Evolutionary conservation across 192 early-diverging fungal species (phyloP).

Genomic region (Backusella macrospora): DNA sequence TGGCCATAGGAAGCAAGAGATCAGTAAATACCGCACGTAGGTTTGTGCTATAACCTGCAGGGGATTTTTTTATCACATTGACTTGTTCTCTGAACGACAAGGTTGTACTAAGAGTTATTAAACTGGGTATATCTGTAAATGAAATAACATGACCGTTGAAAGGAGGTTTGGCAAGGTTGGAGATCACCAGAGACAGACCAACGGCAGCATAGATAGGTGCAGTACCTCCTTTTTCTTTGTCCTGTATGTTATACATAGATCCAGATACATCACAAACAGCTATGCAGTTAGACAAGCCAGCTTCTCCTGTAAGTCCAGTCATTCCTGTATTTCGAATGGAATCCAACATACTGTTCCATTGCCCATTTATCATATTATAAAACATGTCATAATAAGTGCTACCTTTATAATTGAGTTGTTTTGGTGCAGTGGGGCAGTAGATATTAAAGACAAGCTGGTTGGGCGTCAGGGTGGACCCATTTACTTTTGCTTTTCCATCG

Average conservation of each 20-base stretch:
- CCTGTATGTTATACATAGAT: too few relatives aligned
- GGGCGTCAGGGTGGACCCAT: conserved; percentile 47
- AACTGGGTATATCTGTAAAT: conserved; percentile 41
- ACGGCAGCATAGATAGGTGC: conserved; percentile 46
- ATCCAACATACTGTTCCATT: too few relatives aligned
- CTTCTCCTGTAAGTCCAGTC: too few relatives aligned
- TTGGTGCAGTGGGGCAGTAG: too few relatives aligned
- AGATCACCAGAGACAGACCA: conserved; percentile 45
- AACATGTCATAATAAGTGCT: too few relatives aligned
- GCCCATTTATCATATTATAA: too few relatives aligned
- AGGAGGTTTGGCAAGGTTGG: conserved; percentile 42
- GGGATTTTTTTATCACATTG: not conserved
- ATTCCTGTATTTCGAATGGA: conserved; percentile 13
- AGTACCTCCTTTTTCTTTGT: not conserved
- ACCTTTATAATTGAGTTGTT: too few relatives aligned
- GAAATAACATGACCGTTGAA: conserved; percentile 49
- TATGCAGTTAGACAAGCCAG: conserved; percentile 38
- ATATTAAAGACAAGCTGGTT: conserved; percentile 44
- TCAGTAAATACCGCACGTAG: conserved; percentile 42
- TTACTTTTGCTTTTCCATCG: conserved; percentile 45
- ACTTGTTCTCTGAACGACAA: conserved; percentile 42
- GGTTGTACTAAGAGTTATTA: conserved; percentile 26
- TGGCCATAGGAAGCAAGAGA: conserved; percentile 42
- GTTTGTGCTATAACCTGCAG: conserved; percentile 44
- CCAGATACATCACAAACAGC: conserved; percentile 55